Conservation (phyloP, 768 basidiomycete species). For the Neoboletus subvelutipes region DNA sequence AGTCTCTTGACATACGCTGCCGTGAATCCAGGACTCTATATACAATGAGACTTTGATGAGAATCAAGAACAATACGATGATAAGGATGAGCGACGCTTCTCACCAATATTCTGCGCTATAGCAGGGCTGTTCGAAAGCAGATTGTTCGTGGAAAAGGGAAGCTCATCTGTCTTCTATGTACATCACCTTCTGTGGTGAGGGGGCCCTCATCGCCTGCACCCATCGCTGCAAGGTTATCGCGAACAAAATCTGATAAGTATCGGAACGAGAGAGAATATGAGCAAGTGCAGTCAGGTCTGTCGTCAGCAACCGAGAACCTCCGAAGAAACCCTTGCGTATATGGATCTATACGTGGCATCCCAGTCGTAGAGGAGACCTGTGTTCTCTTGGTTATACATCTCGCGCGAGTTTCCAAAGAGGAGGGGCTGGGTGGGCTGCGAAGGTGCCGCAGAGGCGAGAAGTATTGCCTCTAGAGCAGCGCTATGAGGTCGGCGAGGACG, state of each 20-base stretch:
- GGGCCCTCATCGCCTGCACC: slow-evolving; percentile 49
- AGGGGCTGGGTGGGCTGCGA: slow-evolving; percentile 48
- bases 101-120: slow-evolving; percentile 51
- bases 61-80: neutral
- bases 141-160: neutral
- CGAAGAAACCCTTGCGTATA: slow-evolving; percentile 51
- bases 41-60: neutral
- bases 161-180: slow-evolving; percentile 52
- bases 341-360: slow-evolving; percentile 46
- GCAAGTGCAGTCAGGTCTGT: slow-evolving; percentile 57
- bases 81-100: slow-evolving; percentile 20
- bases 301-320: slow-evolving; percentile 54
- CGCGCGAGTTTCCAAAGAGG: slow-evolving; percentile 51
- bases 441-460: slow-evolving; percentile 49
- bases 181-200: slow-evolving; percentile 53
- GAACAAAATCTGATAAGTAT: slow-evolving; percentile 58
- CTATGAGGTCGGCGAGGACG: slow-evolving; percentile 38
- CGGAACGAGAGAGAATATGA: slow-evolving; percentile 55
- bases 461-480: slow-evolving; percentile 44
- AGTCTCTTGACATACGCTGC: slow-evolving; percentile 48
- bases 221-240: slow-evolving; percentile 52
- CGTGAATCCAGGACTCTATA: slow-evolving; percentile 52
- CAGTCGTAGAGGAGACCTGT: slow-evolving; percentile 47
- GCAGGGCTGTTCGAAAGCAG: slow-evolving; percentile 2
- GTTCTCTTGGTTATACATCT: slow-evolving; percentile 61